Percentiles rank a stretch among this genome's conserved stretches.
These are phyloP conservation scores for Camelina hispida DNA, from an alignment of 345 rosid genomes.

Conservation along the genomic window DNA sequence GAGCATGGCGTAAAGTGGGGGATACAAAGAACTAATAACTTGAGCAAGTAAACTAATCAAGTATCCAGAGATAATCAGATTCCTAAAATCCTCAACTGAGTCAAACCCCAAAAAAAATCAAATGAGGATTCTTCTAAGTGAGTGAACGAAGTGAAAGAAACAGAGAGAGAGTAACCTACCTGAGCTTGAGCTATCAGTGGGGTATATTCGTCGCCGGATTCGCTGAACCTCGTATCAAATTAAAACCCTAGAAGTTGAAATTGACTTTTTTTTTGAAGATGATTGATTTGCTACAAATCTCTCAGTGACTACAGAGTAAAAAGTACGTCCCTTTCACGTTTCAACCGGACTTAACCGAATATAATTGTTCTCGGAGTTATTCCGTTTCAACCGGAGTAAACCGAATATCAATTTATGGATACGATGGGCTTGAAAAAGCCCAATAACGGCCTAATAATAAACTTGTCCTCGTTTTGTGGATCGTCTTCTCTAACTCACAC, in stretches of 20 bases:
- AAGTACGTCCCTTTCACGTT: slow-evolving; percentile 18
- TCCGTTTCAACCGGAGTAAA: slow-evolving; percentile 33
- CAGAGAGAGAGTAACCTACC: slow-evolving; percentile 25
- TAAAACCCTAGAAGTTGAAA: slow-evolving; percentile 44
- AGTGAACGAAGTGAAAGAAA: neutral
- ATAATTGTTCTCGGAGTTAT: no score
- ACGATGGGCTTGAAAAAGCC: slow-evolving; percentile 28
- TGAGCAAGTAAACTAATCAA: slow-evolving; percentile 19
- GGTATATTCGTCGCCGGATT: slow-evolving; percentile 39
- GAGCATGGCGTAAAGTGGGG: neutral
- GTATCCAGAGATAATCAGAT: slow-evolving; percentile 13
- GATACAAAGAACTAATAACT: slow-evolving; percentile 5
- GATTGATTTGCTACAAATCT: slow-evolving; percentile 33
- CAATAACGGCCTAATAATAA: slow-evolving; percentile 33
- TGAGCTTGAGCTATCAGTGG: slow-evolving; percentile 27
- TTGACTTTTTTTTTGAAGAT: slow-evolving; percentile 34
- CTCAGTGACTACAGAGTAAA: neutral
- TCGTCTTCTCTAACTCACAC: neutral
- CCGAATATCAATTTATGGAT: neutral
- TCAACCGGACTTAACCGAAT: slow-evolving; percentile 38
- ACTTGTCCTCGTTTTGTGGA: neutral
- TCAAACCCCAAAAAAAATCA: neutral
- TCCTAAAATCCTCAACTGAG: slow-evolving; percentile 22
- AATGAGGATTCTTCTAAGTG: slow-evolving; percentile 12
- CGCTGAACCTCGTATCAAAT: slow-evolving; percentile 39